Evolutionary conservation across 2,329 filamentous ascomycete genomes (phyloP), one percentile per base, ranked within the genome.

Genomic region (Pyrenochaeta sp.): DNA sequence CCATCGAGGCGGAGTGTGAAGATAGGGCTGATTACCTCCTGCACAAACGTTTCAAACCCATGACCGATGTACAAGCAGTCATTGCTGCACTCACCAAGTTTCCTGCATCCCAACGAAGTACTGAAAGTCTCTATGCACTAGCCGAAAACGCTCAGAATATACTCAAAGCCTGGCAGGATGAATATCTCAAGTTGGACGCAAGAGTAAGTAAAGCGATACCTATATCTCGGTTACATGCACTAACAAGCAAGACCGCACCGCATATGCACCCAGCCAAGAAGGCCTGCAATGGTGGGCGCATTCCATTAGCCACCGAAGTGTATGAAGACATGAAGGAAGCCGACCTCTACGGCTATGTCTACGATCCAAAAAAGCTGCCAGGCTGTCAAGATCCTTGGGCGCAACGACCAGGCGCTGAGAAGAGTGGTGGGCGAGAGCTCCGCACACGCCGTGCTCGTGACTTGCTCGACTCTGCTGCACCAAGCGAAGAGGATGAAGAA

Each of bases 241-340:
- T 66, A 43, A 67, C 32, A 15, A 1, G 34, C 2, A 73, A 83
- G 64, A 85, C 84, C 46, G 79, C 81, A 13, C 78, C 81, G 15
- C 83, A 86, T 68, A 79, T 81, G 55, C 79, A 81, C 42, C 75
- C 77, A 13, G 81, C 83, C 2, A 83, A 85, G 58, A 84, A 85
- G 60, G 78, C 83, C 7, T 80, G 79, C 30, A 81, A 81, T 55
- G 82, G 82, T 22, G 81, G 80, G 12, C 77, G 81, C 22, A 71
- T 78, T 22, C 82, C 84, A 10, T 67, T 82, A 27, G 75, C 80
- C 12, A 74, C 77, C 5, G 73, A 77, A n/a, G 70, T 85, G 2
- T 87, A 81, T 59, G 85, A 87, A 66, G 86, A 86, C 63, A 83
- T 83, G 72, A 87, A 87, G 63, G 86, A 88, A 74, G 82, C 86